Evolutionary conservation across 129 eudicot genomes (phyloP).

Genomic region (Deinandra increscens): DNA sequence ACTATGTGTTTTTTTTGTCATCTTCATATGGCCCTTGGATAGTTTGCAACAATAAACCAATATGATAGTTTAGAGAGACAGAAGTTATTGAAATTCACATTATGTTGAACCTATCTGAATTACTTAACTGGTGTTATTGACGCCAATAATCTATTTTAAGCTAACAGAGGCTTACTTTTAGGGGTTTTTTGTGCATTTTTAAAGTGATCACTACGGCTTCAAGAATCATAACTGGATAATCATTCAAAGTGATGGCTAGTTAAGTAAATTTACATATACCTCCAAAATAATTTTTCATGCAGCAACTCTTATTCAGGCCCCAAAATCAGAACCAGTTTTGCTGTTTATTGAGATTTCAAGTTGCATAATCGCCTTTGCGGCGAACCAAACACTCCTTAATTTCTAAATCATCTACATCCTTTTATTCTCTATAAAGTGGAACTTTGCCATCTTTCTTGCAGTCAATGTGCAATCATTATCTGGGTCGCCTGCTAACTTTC

Average conservation of each 20-base stretch:
- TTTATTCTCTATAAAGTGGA: background rate
- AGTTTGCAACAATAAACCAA: slow-evolving; percentile 7
- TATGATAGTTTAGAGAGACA: background rate
- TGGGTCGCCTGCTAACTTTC: slow-evolving; percentile 93
- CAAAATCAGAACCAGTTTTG: background rate
- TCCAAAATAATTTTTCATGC: background rate
- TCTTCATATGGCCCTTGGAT: background rate
- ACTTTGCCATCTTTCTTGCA: slow-evolving; percentile 41
- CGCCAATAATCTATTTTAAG: background rate
- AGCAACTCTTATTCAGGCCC: background rate
- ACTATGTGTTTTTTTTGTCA: background rate
- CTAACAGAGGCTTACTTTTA: background rate
- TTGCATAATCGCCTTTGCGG: background rate
- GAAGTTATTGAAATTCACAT: background rate
- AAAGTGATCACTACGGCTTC: background rate
- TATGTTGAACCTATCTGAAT: background rate
- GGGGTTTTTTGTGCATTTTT: background rate
- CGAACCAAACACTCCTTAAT: background rate
- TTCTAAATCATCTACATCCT: background rate
- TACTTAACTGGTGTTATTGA: background rate
- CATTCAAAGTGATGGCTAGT: background rate
- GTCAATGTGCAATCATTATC: slow-evolving; percentile 91
- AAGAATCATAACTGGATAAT: background rate
- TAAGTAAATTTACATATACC: background rate
- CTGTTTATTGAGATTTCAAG: background rate